Evolutionary conservation across 169 alveolate species (phyloP), one percentile per base, ranked within the genome.

Genomic region (Plasmodium gallinaceum): DNA sequence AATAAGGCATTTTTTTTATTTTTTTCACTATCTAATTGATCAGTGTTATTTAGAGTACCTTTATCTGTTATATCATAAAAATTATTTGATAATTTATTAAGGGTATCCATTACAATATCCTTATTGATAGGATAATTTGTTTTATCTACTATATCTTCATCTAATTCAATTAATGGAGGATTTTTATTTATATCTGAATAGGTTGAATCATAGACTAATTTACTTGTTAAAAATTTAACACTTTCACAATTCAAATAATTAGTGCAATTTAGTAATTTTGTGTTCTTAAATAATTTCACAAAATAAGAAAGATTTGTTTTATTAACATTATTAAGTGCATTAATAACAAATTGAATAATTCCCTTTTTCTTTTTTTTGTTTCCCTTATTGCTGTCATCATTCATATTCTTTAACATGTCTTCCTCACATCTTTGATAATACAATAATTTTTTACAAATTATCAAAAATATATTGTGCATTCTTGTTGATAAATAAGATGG

Each of bases 401-500:
- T 68, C 10, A 83, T 68, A 32, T 83, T 68, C 39, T 66, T 37
- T 66, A 68, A n/a, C 26, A 83, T 83, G 9, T 66, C 91, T 7
- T 83, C 16, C 22, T 83, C 85, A 71, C 65, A 66, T 43, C 68
- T 83, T 45, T 83, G 91, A 48, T 83, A 83, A 48, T 68, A 83
- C 51, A 83, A 42, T n/a, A 83, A 43, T 37, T 83, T 83, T 24
- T 83, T 83, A 43, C 91, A 83, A 43, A 62, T 18, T 61, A 83
- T 1, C 7, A 68, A 37, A 16, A 68, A 68, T 16, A 83, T 48
- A 46, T 37, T 83, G 46, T 66, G 80, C 91, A 83, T 68, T 60
- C 58, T 83, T 52, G 91, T 20, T 5, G 72, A 83, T 46, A 57
- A 46, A 43, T 54, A 16, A 10, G 85, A 16, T 4, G 91, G 91